Evolutionary conservation across 116 monocot genomes (phyloP).

Genomic region (Posidonia oceanica): DNA sequence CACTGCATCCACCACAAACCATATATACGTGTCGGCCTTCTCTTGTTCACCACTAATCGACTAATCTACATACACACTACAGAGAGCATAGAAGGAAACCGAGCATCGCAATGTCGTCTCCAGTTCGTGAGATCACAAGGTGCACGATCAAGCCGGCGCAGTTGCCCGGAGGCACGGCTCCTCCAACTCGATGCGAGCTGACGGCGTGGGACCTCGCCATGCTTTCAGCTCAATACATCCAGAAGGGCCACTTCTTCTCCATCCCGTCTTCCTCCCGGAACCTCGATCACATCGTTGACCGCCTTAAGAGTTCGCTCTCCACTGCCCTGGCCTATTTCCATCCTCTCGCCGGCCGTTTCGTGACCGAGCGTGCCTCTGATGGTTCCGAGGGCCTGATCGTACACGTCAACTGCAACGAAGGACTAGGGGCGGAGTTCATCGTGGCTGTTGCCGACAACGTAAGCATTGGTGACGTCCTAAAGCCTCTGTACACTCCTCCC

Average conservation of each 20-base stretch:
- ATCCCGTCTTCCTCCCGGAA: background rate
- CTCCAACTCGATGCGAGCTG: conserved; percentile 13
- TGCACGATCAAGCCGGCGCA: conserved; percentile 6
- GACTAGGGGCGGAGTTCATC: conserved; percentile 28
- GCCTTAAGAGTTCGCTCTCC: conserved; percentile 22
- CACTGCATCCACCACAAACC: too few species aligned
- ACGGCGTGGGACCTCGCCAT: conserved; percentile 29
- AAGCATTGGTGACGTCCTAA: conserved; percentile 22
- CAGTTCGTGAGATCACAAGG: conserved; percentile 6
- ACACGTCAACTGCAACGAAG: conserved; percentile 24
- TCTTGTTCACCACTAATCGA: too few species aligned
- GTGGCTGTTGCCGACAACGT: conserved; percentile 15
- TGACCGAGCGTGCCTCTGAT: background rate
- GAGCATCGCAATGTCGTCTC: background rate
- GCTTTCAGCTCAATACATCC: conserved; percentile 31
- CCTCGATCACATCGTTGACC: conserved; percentile 1
- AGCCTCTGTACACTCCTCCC: conserved; percentile 13
- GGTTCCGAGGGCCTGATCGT: background rate
- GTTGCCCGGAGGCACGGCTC: too few species aligned
- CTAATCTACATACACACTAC: too few species aligned
- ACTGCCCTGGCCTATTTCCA: conserved; percentile 20
- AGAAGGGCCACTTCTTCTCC: conserved; percentile 42
- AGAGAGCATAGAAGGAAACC: too few species aligned
- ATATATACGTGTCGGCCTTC: too few species aligned
- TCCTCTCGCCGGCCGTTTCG: conserved; percentile 35